Evolutionary conservation across 305 asterid genomes (phyloP), one percentile per base, ranked within the genome.

Genomic region (Fraxinus angustifolia): DNA sequence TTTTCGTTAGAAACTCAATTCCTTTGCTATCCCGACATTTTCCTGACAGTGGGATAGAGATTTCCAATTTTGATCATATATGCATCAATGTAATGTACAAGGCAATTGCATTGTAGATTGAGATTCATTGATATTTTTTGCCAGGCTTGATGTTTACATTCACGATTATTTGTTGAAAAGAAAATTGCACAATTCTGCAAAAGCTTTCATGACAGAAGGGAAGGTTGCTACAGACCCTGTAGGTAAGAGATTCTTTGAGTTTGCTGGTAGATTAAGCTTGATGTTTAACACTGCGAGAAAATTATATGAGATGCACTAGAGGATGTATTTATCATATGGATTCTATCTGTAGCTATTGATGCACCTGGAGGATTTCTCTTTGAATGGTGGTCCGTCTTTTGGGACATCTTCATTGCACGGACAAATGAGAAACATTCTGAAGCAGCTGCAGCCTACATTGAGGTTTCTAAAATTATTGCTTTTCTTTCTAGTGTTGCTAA

Each of bases 341-440:
- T 82, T 73, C 2, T 78, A 74, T 68, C 84, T 85, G 86, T 86
- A 96, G 98, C 99, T 56, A 96, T 96, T 87, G 99, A 96, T 86
- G 99, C 99, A n/a, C 99, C 99, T 30, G 99, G 99, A 78, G 99
- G 99, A 73, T 96, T 96, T 91, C 95, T 96, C 31, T 93, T 93
- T 74, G 99, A 96, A 80, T 96, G 99, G 99, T 96, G 99, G 98
- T 96, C 99, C 68, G 98, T 94, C 68, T 94, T 96, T 85, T 96
- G 98, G 98, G 99, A 96, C 86, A 96, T 96, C 72, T 96, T 93
- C 88, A 96, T 96, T 84, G 97, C 99, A 73, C 90, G 99, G 90
- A 94, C 98, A 68, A 94, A 96, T 75, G 99, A 90, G 84, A 96
- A 94, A 90, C 98, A 96, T 88, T 96, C 98, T 4, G 99, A 96